Base-by-base conservation (phyloP, 208 protist species). In the Acanthamoeba castellanii region DNA sequence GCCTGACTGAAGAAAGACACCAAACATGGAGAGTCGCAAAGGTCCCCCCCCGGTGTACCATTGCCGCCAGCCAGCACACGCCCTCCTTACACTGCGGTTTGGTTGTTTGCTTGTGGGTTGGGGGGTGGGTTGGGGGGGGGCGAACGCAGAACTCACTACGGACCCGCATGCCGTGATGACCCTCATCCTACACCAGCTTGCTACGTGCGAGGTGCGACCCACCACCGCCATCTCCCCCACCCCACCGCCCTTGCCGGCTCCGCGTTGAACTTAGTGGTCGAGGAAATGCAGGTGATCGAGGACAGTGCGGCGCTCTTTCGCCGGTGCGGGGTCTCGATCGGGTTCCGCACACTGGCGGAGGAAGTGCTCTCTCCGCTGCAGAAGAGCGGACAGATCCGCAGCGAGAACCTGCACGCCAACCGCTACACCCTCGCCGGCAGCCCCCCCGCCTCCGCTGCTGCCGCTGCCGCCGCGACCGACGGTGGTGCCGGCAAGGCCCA, bases 321-420 rank as follows among this genome's bases (percentile, higher is more conserved):
- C 9, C 37, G 25, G 37, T 5, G 20, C 20, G 88, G 68, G 2
- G 18, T 93, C 13, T 34, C 34, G 8, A 70, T 93, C 22, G 9
- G 27, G 25, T 93, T 93, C 88, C 74, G 72, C 0, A 42, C 27
- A 18, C 32, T 76, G 25, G 59, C 37, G 45, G 88, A 93, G 61
- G 88, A 72, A 27, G 88, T 93, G 47, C 27, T 93, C 34, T 34
- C 72, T 22, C 59, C 88, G 20, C 45, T 93, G 32, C 42, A 52
- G 68, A 93, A 42, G 68, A 45, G 72, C 42, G n/a, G 47, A 32
- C 88, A 81, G 64, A 93, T 93, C 88, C 74, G 34, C 16, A 81
- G 20, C 45, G 68, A 52, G 42, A 30, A 22, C 22, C 20, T 93
- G 16, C 59, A 81, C 61, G 50, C 64, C 64, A 93, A 76, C 2